Evolutionary conservation across 176 grass and related monocot genomes (phyloP).

Genomic region (Eragrostis nindensis): DNA sequence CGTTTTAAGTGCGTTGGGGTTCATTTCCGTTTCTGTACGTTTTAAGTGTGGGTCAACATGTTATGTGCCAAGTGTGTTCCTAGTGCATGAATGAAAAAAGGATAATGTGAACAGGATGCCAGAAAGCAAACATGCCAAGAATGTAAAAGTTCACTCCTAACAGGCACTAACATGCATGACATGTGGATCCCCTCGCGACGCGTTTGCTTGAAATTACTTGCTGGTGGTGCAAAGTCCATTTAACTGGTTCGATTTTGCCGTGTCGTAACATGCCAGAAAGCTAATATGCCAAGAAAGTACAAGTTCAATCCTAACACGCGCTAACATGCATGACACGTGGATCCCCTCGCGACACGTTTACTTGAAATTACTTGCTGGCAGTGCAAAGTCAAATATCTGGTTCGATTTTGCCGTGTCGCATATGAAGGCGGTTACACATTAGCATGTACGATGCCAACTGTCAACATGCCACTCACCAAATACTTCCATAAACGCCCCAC

Average conservation of each 20-base stretch:
- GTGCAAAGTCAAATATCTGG: too few species aligned
- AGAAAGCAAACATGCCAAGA: background rate
- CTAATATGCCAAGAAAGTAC: background rate
- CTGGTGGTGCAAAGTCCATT: too few species aligned
- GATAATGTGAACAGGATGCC: background rate
- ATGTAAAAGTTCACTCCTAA: background rate
- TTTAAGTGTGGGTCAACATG: background rate
- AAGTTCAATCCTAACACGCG: too few species aligned
- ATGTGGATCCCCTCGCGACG: background rate
- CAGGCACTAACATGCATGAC: background rate
- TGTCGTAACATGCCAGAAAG: too few species aligned
- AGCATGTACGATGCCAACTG: background rate
- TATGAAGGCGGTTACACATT: background rate
- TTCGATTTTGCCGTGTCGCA: background rate
- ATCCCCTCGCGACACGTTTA: too few species aligned
- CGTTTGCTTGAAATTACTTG: conserved; percentile 8
- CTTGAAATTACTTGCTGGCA: too few species aligned
- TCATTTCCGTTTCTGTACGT: background rate
- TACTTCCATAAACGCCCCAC: background rate
- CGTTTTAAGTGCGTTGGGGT: background rate
- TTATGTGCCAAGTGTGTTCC: background rate
- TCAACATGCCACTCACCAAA: background rate
- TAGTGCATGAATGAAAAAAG: conserved; percentile 7
- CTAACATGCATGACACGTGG: too few species aligned
- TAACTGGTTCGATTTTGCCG: background rate